Base-by-base conservation (phyloP, 345 rosid species). In the Eutrema heterophyllum region DNA sequence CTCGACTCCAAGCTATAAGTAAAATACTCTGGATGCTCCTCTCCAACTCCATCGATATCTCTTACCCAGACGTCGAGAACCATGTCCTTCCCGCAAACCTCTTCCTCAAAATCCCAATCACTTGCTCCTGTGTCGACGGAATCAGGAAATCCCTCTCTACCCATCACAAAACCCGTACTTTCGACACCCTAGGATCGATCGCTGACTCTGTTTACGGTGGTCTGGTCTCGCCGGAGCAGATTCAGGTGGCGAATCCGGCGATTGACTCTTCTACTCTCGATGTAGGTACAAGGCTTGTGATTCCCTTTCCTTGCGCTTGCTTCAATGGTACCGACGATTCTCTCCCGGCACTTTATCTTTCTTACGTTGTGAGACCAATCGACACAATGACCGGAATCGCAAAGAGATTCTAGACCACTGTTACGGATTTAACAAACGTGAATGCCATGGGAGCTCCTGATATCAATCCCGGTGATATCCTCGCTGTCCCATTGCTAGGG, bases 1-100 rank as follows among this genome's bases (percentile, higher is more conserved):
- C 98, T 87, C 6, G 95, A 94, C 81, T 94, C 97, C 86, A 94
- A 84, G 81, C 98, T 86, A 43, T 94, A 91, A 5, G 96, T 94
- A 59, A 91, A 94, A 75, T 88, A 91, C 52, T 91, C 96, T 0
- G 98, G 98, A 72, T 94, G 54, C 89, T 94, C 64, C 86, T 89
- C 7, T 83, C 89, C 7, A 94, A 94, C 73, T 84, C 98, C 79
- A 89, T 94, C 76, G 93, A 87, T 69, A 88, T 91, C 79, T 88
- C 97, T 29, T 94, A 84, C 89, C 86, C 97, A 2, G 98, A 93
- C 64, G 87, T 93, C 72, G 98, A 93, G 67, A 91, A 91, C 86
- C 93, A 83, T 71, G 86, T 94, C 78, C 96, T 94, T 27, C 98
- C 98, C 7, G 75, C 90, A 0, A 84, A 84, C 60, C 96, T 91